Base-by-base conservation (phyloP, 768 basidiomycete species). In the Amanita polypyramis region DNA sequence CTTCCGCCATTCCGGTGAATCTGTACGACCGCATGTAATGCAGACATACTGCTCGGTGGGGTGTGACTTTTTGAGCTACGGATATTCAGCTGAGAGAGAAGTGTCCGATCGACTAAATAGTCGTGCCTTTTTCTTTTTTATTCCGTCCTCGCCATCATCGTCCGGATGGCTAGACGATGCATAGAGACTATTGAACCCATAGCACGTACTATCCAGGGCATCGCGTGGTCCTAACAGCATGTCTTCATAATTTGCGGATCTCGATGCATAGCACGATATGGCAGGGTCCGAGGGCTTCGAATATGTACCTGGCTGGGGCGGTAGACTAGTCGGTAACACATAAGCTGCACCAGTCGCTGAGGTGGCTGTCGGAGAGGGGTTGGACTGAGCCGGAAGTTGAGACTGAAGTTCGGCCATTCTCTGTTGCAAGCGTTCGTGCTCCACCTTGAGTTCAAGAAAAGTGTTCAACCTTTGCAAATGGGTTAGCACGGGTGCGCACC, bases 1-100 rank as follows among this genome's bases (percentile, higher is more conserved):
- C 75, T 92, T 94, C 56, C 95, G 77, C 95, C 95, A 99, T 66
- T 99, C 95, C 0, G 96, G 94, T 35, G 91, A 94, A 64, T 93
- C 90, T 1, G 94, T 97, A 51, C 91, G 75, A 14, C 96, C 96
- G 56, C 95, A 99, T 11, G 84, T 91, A 27, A 88, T 74, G 58
- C 93, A 97, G 9, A 94, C 89, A 60, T 91, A 79, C 58, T 85
- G 84, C 47, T 88, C 85, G 3, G 65, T 60, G 15, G 61, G 61
- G 33, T 73, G 65, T 6, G 65, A 58, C 52, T 79, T 80, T 60
- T 76, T 76, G 47, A 62, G 44, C 74, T 74, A 50, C 29, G 21
- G 11, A 32, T 25, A 19, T 25, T 14, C 23, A 33, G 10, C 23
- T 47, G 37, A 49, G 39, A 49, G 20, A 4, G 20, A 12, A 23